Conservation (phyloP, 225 moss, liverwort and hornwort genomes). For the Sphagnum contortum region DNA sequence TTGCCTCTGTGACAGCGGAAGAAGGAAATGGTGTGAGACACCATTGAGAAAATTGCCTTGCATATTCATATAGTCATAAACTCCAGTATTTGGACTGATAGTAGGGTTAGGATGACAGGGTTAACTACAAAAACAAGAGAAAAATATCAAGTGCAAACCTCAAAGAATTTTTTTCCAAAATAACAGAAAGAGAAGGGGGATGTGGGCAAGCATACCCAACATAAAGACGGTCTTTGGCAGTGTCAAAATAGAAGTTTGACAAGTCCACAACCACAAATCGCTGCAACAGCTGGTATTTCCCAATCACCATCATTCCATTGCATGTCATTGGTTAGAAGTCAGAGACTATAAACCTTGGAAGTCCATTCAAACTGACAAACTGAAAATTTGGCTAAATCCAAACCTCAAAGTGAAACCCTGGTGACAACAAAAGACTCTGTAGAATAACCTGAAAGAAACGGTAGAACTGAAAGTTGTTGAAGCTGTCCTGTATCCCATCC, state of each 20-base stretch:
- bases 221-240: conserved; percentile 93
- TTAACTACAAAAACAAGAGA: no score
- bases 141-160: no score
- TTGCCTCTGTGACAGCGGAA: conserved; percentile 57
- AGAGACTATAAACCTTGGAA: no score
- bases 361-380: not conserved
- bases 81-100: no score
- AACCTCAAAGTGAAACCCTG: no score
- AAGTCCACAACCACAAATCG: conserved; percentile 90
- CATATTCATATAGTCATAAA: no score
- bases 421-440: no score
- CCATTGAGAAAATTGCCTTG: not conserved
- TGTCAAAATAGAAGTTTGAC: conserved; percentile 93
- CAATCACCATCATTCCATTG: no score
- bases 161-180: not conserved
- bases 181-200: not conserved
- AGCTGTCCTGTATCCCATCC: conserved; percentile 74
- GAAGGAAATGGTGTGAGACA: not conserved
- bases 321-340: no score
- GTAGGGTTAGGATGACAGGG: no score
- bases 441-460: conserved; percentile 79
- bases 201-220: conserved; percentile 55
- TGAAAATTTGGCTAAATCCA: no score
- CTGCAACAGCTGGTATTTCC: conserved; percentile 61
- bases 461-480: conserved; percentile 73